Conservation (phyloP, 352 stramenopile species). For the Phytophthora tubulina region DNA sequence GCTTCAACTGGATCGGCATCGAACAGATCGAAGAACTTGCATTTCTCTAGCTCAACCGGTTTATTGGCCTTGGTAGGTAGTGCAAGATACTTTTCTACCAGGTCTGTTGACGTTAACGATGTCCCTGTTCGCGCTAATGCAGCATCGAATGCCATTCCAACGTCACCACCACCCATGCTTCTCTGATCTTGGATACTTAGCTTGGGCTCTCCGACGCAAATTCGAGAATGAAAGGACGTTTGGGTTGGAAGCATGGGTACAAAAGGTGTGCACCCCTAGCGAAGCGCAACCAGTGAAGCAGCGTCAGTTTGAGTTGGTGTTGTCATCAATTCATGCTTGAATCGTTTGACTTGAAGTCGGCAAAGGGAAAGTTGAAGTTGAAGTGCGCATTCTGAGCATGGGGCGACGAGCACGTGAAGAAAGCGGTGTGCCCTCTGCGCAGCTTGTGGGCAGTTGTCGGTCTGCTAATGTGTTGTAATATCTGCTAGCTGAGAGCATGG, state of each 20-base stretch:
- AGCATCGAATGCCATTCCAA: conserved; percentile 4
- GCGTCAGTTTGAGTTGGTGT: conserved; percentile 2
- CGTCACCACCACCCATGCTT: conserved; percentile 4
- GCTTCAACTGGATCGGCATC: conserved; percentile 22
- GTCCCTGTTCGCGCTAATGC: background rate
- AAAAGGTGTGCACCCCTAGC: too few species aligned
- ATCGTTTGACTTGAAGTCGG: conserved; percentile 3
- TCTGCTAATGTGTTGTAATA: background rate
- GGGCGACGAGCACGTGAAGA: conserved; percentile 32
- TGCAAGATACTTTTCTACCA: background rate
- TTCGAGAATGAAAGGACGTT: too few species aligned
- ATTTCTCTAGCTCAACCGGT: background rate
- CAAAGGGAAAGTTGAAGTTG: conserved; percentile 10
- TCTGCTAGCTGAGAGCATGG: conserved; percentile 5
- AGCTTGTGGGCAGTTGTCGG: background rate
- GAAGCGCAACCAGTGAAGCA: background rate
- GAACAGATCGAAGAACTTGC: conserved; percentile 27
- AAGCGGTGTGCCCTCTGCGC: background rate
- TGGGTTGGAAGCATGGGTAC: too few species aligned
- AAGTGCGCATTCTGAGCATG: conserved; percentile 42
- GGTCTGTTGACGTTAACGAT: background rate
- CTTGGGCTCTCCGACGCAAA: too few species aligned
- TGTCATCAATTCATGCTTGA: conserved; percentile 7
- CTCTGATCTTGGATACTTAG: background rate
- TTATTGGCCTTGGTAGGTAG: background rate